Evolutionary conservation across 2,329 filamentous ascomycete species (phyloP).

Genomic region (Fusarium camptoceras): DNA sequence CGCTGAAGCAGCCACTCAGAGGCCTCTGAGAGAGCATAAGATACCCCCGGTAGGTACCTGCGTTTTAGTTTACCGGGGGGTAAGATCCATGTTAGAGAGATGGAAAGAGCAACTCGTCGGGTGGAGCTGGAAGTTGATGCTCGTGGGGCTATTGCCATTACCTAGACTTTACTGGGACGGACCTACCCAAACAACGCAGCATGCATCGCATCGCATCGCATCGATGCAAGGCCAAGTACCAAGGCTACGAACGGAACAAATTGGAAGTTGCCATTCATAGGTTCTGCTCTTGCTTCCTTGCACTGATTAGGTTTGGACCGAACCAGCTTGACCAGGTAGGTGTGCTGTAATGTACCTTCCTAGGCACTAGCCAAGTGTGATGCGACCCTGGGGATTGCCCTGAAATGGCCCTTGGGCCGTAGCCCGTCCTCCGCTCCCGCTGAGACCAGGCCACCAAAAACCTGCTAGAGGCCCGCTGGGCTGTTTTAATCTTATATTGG

Average conservation of each 20-base stretch:
- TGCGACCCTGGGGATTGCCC: constrained; percentile 25
- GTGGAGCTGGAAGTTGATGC: constrained; percentile 8
- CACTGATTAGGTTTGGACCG: constrained; percentile 17
- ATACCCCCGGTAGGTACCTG: constrained; percentile 29
- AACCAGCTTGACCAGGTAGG: neutral
- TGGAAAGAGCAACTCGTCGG: neutral
- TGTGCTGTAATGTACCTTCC: neutral
- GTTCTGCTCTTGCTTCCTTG: constrained; percentile 17
- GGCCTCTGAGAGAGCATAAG: constrained; percentile 11
- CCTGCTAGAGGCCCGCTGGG: constrained; percentile 32
- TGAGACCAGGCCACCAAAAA: constrained; percentile 41
- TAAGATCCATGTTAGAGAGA: neutral
- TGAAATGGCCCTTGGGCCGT: constrained; percentile 10
- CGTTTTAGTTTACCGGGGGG: constrained; percentile 30
- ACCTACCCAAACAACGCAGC: constrained; percentile 19
- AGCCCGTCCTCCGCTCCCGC: constrained; percentile 25
- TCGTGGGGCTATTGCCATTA: constrained; percentile 21
- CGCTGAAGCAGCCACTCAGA: constrained; percentile 39
- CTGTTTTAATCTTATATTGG: constrained; percentile 39
- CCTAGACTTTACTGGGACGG: neutral
- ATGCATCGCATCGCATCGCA: constrained; percentile 1
- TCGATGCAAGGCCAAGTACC: neutral
- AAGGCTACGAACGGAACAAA: constrained; percentile 22
- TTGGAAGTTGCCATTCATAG: constrained; percentile 28
- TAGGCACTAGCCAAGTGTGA: constrained; percentile 3